phyloP scores from a whole-genome alignment of 139 green algal genomes.

The Yamagishiella unicocca region DNA sequence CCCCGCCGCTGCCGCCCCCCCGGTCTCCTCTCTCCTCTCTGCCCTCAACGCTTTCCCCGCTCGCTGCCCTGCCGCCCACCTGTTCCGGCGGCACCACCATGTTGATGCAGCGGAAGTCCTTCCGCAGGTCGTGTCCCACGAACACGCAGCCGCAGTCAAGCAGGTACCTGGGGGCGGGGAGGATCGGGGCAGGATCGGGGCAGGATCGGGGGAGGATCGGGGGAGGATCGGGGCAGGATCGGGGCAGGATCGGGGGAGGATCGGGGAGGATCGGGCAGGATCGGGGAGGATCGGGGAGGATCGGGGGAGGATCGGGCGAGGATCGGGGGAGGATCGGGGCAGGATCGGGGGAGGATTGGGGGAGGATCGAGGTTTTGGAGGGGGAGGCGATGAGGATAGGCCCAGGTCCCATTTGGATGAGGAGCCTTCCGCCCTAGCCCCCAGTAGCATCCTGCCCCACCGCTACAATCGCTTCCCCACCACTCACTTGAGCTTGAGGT shows the following conservation, averaged over 20 bases:
- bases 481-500: slow-evolving; percentile 62
- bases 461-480: neutral
- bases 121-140: slow-evolving; percentile 94
- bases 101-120: slow-evolving; percentile 98
- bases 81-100: slow-evolving; percentile 91
- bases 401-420: too few relatives aligned
- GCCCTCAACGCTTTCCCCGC: neutral
- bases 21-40: neutral
- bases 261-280: too few relatives aligned
- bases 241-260: too few relatives aligned
- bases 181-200: neutral
- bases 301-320: too few relatives aligned
- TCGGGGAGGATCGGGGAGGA: too few relatives aligned
- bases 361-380: too few relatives aligned
- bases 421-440: too few relatives aligned
- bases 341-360: neutral
- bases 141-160: slow-evolving; percentile 90
- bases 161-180: slow-evolving; percentile 73
- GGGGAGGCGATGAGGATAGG: too few relatives aligned
- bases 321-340: neutral
- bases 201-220: neutral
- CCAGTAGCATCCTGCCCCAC: too few relatives aligned
- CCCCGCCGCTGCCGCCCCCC: too few relatives aligned
- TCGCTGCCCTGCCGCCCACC: slow-evolving; percentile 70
- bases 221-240: too few relatives aligned